Base-by-base conservation (phyloP, 2,329 filamentous ascomycete species). In the Dactylellina parvicollis region DNA sequence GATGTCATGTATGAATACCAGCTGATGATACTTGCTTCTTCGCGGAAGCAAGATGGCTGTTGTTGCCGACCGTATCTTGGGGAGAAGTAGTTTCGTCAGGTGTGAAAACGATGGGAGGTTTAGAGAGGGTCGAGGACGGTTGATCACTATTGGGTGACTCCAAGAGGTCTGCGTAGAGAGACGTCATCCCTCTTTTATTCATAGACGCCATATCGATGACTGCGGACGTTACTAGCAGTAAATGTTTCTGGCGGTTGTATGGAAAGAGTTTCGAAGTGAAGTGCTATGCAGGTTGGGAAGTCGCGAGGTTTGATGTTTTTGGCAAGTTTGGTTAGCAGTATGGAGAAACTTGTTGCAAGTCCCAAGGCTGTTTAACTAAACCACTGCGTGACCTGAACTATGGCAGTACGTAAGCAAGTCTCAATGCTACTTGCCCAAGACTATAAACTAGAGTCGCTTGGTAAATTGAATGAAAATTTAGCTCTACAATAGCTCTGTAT, bases 1-100 rank as follows among this genome's bases (percentile, higher is more conserved):
- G 57, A 60, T 66, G 12, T 61, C 52, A 64, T 61, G 69, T 57
- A 52, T 57, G 69, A 73, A 66, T 74, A 74, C 70, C 70, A 56
- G 70, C 62, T 74, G 70, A 74, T 52, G 70, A 64, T 74, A 74
- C 36, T 24, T 67, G 70, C 70, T 74, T 74, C 62, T 74, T 74
- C 54, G 49, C 32, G 42, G 70, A 67, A 57, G 50, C 70, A 60
- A 52, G 32, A 38, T 62, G 61, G 42, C 69, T 62, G 61, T 52
- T 59, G 62, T 42, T 40, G 56, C 44, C 54, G 26, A 50, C 18
- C 26, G 38, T 60, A 47, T 72, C 59, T 7, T 50, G 24, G 9
- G 60, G 2, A 34, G 59, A 32, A n/a, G n/a, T 10, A 12, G 57
- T 30, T 24, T 54, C 46, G 30, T 30, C 12, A 30, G 69, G 30